Conservation (phyloP, 2,329 filamentous ascomycete species). For the Aspergillus sojae region DNA sequence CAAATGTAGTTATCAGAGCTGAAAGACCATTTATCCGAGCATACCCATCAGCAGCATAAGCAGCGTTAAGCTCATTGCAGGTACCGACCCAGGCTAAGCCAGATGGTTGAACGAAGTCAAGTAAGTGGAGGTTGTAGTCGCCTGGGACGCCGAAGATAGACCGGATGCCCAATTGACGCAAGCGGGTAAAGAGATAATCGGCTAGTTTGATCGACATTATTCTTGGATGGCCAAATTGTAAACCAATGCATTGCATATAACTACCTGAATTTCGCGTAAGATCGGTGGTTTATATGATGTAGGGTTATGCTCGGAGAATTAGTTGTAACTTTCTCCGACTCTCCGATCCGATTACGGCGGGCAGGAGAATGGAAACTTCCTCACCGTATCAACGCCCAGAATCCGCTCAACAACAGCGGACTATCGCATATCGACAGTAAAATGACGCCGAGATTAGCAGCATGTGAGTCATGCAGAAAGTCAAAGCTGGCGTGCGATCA, state of each 20-base stretch:
- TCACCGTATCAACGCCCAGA: too few relatives aligned
- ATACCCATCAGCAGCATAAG: constrained; percentile 40
- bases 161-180: constrained; percentile 59
- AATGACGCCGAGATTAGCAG: background rate
- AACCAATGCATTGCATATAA: background rate
- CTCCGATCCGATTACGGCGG: background rate
- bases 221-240: background rate
- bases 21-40: constrained; percentile 31
- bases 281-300: background rate
- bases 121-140: constrained; percentile 69
- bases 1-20: constrained; percentile 39
- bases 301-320: background rate
- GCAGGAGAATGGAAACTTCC: background rate
- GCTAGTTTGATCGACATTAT: constrained; percentile 22
- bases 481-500: constrained; percentile 11
- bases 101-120: constrained; percentile 65
- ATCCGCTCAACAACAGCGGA: too few relatives aligned
- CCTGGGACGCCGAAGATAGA: constrained; percentile 66
- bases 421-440: too few relatives aligned
- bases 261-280: background rate
- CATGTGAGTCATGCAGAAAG: constrained; percentile 11
- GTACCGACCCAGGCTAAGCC: constrained; percentile 67
- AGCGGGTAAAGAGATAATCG: constrained; percentile 64
- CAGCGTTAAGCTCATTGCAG: constrained; percentile 73
- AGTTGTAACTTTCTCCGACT: background rate